Evolutionary conservation across 129 eudicot species (phyloP).

Genomic region (Lactuca sativa): DNA sequence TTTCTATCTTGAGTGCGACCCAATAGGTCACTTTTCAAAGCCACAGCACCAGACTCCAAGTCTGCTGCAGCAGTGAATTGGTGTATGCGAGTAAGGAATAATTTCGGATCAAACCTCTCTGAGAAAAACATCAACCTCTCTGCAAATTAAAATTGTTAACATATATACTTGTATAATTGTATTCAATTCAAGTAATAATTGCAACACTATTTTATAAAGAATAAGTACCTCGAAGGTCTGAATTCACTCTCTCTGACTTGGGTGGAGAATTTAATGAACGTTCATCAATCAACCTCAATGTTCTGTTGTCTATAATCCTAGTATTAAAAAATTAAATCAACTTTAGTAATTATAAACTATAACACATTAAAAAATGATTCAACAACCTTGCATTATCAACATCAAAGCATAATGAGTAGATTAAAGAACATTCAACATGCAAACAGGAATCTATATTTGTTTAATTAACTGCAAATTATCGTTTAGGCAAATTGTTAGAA

Average conservation of each 20-base stretch:
- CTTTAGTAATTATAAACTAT: conserved; percentile 27
- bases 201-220: background rate
- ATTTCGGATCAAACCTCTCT: conserved; percentile 79
- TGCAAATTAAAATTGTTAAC: conserved; percentile 29
- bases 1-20: conserved; percentile 85
- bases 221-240: conserved; percentile 65
- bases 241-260: conserved; percentile 55
- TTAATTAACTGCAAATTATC: too few relatives aligned
- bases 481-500: background rate
- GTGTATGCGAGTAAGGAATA: conserved; percentile 78
- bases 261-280: conserved; percentile 57
- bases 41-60: conserved; percentile 74
- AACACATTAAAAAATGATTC: conserved; percentile 14
- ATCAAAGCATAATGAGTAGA: background rate
- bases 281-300: conserved; percentile 69
- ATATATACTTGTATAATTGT: too few relatives aligned
- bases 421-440: background rate
- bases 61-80: conserved; percentile 77
- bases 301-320: conserved; percentile 83
- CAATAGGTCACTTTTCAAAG: conserved; percentile 70
- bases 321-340: conserved; percentile 3
- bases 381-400: background rate
- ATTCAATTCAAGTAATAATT: too few relatives aligned
- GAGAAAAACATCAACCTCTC: conserved; percentile 83
- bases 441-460: background rate